These are phyloP conservation scores for Hamamelis virginiana DNA, from an alignment of 164 flowering plant genomes.

Conservation along the genomic window DNA sequence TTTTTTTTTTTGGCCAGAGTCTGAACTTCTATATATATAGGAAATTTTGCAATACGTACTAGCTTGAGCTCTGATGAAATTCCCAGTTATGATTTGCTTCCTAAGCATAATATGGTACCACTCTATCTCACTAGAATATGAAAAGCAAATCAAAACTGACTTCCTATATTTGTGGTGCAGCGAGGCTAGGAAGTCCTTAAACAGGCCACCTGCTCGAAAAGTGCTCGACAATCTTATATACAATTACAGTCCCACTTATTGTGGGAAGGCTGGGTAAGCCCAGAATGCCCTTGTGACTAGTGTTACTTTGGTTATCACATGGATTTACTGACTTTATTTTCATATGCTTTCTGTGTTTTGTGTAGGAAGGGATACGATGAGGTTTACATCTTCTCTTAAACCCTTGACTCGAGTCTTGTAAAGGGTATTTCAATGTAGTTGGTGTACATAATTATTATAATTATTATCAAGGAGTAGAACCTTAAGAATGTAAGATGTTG, in stretches of 20 bases:
- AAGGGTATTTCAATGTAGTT: not conserved
- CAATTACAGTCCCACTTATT: constrained; percentile 86
- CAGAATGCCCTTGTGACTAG: not conserved
- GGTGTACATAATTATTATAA: not conserved
- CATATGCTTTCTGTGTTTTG: not conserved
- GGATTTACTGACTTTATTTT: constrained; percentile 2
- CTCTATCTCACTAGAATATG: not conserved
- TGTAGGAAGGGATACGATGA: constrained; percentile 82
- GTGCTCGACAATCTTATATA: constrained; percentile 86
- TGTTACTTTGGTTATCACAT: not conserved
- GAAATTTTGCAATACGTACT: too few species aligned
- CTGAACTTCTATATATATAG: too few species aligned
- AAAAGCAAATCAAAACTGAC: not conserved
- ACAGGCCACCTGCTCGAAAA: constrained; percentile 59
- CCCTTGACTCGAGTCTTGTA: not conserved
- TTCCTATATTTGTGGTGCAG: constrained; percentile 39
- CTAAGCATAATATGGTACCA: not conserved
- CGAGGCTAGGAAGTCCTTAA: constrained; percentile 84
- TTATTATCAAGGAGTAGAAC: not conserved
- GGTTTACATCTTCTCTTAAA: constrained; percentile 62
- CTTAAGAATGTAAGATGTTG: too few species aligned
- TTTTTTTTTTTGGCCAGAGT: too few species aligned
- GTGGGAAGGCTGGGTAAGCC: constrained; percentile 90
- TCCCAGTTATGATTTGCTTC: not conserved
- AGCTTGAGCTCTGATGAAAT: too few species aligned